These are phyloP conservation scores for Podaxis sp. DNA, from an alignment of 768 basidiomycete species.

Conservation along the genomic window DNA sequence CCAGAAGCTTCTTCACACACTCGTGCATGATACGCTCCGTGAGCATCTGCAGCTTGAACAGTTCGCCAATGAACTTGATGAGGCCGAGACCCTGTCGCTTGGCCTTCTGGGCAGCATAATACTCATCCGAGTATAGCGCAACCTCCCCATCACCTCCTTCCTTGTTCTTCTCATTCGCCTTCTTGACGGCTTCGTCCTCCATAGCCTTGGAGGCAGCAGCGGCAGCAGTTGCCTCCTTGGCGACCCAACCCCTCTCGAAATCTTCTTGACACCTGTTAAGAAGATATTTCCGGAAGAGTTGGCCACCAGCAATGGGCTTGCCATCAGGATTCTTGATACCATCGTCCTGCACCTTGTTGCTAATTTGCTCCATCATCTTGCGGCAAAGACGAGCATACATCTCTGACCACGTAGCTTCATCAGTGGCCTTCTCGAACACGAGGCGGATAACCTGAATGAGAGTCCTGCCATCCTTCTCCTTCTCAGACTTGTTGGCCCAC, in stretches of 20 bases:
- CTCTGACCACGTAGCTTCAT: constrained; percentile 93
- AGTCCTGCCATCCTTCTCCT: constrained; percentile 91
- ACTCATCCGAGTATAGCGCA: constrained; percentile 91
- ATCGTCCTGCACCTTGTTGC: constrained; percentile 84
- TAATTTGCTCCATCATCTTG: constrained; percentile 95
- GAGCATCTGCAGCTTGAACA: constrained; percentile 99
- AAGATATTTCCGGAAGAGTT: constrained; percentile 95
- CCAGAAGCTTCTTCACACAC: constrained; percentile 93
- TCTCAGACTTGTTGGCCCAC: constrained; percentile 93
- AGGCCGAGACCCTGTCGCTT: constrained; percentile 97
- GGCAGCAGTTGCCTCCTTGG: constrained; percentile 82
- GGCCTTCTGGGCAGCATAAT: constrained; percentile 94
- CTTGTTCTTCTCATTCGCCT: constrained; percentile 57
- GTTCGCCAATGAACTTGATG: constrained; percentile 96
- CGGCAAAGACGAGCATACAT: constrained; percentile 97
- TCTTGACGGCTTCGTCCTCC: constrained; percentile 81
- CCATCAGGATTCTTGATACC: constrained; percentile 79
- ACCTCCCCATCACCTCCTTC: constrained; percentile 56
- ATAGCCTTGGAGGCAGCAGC: constrained; percentile 83
- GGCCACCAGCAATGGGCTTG: constrained; percentile 89
- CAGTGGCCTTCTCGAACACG: constrained; percentile 96
- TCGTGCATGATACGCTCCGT: constrained; percentile 98
- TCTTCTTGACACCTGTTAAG: constrained; percentile 97
- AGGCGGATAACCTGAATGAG: constrained; percentile 95
- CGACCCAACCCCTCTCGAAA: constrained; percentile 94